A percentile compares a stretch with the other conserved stretches of the same genome.
These are phyloP conservation scores for Megacollybia marginata DNA, from an alignment of 768 basidiomycete genomes.

Conservation along the genomic window DNA sequence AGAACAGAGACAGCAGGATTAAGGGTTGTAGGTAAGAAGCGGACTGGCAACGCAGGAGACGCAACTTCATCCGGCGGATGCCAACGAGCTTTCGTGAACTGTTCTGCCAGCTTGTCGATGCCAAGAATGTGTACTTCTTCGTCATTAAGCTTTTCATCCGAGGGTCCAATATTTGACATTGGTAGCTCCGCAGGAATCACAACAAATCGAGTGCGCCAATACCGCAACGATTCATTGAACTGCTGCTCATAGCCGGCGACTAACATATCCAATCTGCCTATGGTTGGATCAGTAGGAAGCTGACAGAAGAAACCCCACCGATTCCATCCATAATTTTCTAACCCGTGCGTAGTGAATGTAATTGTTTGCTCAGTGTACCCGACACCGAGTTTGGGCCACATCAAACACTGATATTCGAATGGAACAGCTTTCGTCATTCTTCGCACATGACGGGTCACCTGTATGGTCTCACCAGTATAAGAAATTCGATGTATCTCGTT, in stretches of 20 bases:
- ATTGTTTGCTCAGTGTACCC: constrained; percentile 79
- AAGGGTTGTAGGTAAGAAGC: constrained; percentile 79
- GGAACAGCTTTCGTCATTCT: constrained; percentile 56
- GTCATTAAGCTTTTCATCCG: constrained; percentile 72
- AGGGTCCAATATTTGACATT: constrained; percentile 42
- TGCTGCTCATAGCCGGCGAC: constrained; percentile 77
- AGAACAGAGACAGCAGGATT: constrained; percentile 73
- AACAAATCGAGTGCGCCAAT: constrained; percentile 92
- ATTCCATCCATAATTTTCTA: constrained; percentile 86
- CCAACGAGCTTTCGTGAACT: constrained; percentile 83
- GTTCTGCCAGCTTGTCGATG: constrained; percentile 85
- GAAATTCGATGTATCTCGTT: constrained; percentile 93
- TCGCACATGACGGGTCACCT: constrained; percentile 80
- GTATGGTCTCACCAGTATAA: constrained; percentile 86
- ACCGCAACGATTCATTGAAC: constrained; percentile 75
- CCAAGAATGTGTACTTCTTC: constrained; percentile 86
- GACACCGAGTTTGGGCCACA: constrained; percentile 88
- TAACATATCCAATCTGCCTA: constrained; percentile 69
- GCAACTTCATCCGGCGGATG: constrained; percentile 47
- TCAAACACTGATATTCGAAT: constrained; percentile 78
- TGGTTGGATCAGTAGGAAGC: not conserved
- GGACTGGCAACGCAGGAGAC: constrained; percentile 48
- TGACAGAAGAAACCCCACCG: constrained; percentile 34
- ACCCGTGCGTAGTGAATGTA: constrained; percentile 67
- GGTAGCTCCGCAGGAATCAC: constrained; percentile 84